Base-by-base conservation (phyloP, 1,139 yeast species). In the Taphrina populina region DNA sequence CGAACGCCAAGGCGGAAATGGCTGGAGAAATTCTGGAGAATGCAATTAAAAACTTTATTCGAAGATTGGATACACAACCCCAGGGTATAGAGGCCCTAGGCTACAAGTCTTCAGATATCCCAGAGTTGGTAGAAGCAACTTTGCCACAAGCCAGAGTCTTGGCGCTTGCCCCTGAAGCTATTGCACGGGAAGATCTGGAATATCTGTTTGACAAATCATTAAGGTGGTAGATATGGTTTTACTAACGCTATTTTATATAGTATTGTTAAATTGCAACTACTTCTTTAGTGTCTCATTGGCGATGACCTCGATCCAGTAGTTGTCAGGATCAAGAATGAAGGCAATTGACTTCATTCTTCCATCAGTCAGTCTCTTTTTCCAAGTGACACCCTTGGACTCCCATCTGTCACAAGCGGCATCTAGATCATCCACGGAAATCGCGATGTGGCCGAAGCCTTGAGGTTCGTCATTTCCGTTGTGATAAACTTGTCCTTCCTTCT, bases 381-480 rank as follows among this genome's bases (percentile, higher is more conserved):
- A 92, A 53, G 71, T 69, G 55, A 85, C 82, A 17, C 79, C 80
- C 58, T 71, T 69, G 64, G 34, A 65, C 67, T 63, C 81, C 79
- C 65, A 83, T 70, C 63, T 76, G 73, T 36, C 74, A 65, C 69
- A 83, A 71, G 68, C 84, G 74, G 59, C 72, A 67, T 51, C 80
- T 2, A 95, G 82, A 64, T 88, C 81, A 24, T 64, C 66, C 59
- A 82, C 80, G n/a, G 87, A 75, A 47, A 92, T 73, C 65, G 95
- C 86, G 59, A 86, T 77, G 71, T 90, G 96, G 33, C 95, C 95
- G 67, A 78, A 92, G 13, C 97, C 97, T 65, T 79, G 83, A 15
- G 84, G 82, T 39, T 80, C 76, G 19, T 82, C 82, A 69, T 88
- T 88, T 58, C 96, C 95, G 63, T 82, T 85, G 70, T 90, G 95